Percentiles rank a stretch among this genome's conserved stretches.
Evolutionary conservation across 2,329 filamentous ascomycete genomes (phyloP).

Genomic region (Ustilaginoidea virens): DNA sequence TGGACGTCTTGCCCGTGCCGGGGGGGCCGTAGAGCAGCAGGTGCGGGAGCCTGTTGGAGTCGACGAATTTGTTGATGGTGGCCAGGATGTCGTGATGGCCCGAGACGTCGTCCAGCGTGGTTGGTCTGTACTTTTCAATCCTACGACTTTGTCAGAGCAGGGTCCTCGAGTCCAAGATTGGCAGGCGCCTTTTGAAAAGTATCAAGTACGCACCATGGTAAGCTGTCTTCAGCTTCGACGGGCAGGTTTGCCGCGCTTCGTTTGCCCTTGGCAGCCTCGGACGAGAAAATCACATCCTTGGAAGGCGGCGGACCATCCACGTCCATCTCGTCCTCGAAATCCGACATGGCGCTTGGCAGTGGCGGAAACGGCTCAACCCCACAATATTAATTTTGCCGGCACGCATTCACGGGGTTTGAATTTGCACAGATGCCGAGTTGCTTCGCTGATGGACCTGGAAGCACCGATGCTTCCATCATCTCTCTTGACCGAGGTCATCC

Average conservation of each 20-base stretch:
- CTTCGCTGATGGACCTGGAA: too few relatives aligned
- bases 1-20: constrained; percentile 95
- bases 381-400: too few relatives aligned
- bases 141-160: constrained; percentile 23
- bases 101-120: constrained; percentile 78
- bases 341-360: constrained; percentile 43
- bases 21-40: constrained; percentile 93
- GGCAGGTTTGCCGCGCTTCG: constrained; percentile 84
- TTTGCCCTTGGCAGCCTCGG: constrained; percentile 74
- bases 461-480: too few relatives aligned
- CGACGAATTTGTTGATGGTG: constrained; percentile 95
- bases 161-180: too few relatives aligned
- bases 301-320: constrained; percentile 33
- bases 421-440: too few relatives aligned
- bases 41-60: constrained; percentile 85
- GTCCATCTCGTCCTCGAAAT: constrained; percentile 47
- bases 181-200: too few relatives aligned
- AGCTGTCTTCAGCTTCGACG: constrained; percentile 79
- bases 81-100: constrained; percentile 95
- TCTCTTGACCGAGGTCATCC: too few relatives aligned
- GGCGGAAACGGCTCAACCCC: too few relatives aligned
- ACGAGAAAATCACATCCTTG: constrained; percentile 50
- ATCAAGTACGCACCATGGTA: constrained; percentile 58
- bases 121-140: constrained; percentile 95
- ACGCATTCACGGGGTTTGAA: too few relatives aligned